These are phyloP conservation scores for Tricholoma sp. DNA, from an alignment of 768 basidiomycete genomes.

Conservation along the genomic window DNA sequence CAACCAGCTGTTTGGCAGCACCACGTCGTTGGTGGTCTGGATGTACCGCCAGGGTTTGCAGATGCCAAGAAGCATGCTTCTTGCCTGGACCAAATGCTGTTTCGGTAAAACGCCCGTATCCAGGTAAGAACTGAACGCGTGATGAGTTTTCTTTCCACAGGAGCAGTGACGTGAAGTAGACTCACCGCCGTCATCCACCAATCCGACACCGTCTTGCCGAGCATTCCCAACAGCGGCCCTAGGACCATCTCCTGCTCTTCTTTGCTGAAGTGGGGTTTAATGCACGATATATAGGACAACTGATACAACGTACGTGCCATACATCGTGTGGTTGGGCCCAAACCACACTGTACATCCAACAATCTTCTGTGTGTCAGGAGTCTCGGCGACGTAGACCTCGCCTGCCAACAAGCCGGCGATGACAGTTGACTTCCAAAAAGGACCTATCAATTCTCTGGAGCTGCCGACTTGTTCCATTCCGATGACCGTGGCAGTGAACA, in stretches of 20 bases:
- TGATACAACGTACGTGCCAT: conserved; percentile 2
- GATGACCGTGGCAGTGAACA: conserved; percentile 6
- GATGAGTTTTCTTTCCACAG: not conserved
- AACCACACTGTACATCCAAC: conserved; percentile 15
- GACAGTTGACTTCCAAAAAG: conserved; percentile 3
- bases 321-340: conserved; percentile 8
- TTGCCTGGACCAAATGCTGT: conserved; percentile 1
- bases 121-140: not conserved
- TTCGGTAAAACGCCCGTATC: not conserved
- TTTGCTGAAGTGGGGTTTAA: not conserved
- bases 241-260: conserved; percentile 1
- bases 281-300: not conserved
- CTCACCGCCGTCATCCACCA: not conserved
- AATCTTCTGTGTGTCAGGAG: conserved; percentile 2
- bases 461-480: conserved; percentile 1
- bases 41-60: conserved; percentile 9
- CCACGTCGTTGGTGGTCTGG: conserved; percentile 9
- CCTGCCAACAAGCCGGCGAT: conserved; percentile 10
- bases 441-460: conserved; percentile 3
- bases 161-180: not conserved
- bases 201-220: not conserved
- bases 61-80: conserved; percentile 8
- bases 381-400: conserved; percentile 15
- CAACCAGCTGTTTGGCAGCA: conserved; percentile 7
- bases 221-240: not conserved